Evolutionary conservation across 306 rosid species (phyloP).

Genomic region (Calophaca sinica): DNA sequence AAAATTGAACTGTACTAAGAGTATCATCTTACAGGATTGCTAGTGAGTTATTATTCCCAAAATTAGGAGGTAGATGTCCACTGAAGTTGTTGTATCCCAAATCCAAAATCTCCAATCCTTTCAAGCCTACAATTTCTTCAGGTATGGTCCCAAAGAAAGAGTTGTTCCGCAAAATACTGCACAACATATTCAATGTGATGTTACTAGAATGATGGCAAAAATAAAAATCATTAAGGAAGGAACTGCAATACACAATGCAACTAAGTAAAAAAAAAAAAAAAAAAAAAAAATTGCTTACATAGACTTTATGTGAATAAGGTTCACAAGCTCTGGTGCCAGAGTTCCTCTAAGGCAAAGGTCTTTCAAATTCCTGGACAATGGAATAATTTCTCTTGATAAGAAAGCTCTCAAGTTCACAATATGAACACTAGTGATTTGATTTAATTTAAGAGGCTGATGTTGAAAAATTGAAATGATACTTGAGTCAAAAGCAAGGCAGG

Average conservation of each 20-base stretch:
- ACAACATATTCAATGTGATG: slow-evolving; percentile 20
- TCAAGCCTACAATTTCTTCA: slow-evolving; percentile 60
- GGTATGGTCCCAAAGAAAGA: slow-evolving; percentile 76
- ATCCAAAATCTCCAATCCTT: slow-evolving; percentile 86
- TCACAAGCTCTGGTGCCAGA: slow-evolving; percentile 66
- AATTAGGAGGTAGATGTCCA: slow-evolving; percentile 65
- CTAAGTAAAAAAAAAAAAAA: slow-evolving; percentile 3
- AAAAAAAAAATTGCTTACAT: slow-evolving; percentile 63
- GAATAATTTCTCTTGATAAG: slow-evolving; percentile 26
- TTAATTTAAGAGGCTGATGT: neutral
- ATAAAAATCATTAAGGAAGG: neutral
- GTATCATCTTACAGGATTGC: slow-evolving; percentile 73
- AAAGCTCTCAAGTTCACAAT: slow-evolving; percentile 10
- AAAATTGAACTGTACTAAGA: slow-evolving; percentile 31
- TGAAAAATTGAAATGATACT: too few relatives aligned
- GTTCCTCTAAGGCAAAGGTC: slow-evolving; percentile 87
- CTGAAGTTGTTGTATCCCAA: slow-evolving; percentile 82
- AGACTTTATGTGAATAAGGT: slow-evolving; percentile 73
- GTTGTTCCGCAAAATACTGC: slow-evolving; percentile 86
- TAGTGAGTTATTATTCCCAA: slow-evolving; percentile 67
- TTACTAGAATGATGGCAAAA: slow-evolving; percentile 12
- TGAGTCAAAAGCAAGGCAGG: neutral
- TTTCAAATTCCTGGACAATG: slow-evolving; percentile 70
- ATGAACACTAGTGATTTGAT: slow-evolving; percentile 10
- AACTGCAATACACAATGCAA: slow-evolving; percentile 23